These are phyloP conservation scores for Globisporangium abappressorium DNA, from an alignment of 352 stramenopile genomes.

Conservation along the genomic window DNA sequence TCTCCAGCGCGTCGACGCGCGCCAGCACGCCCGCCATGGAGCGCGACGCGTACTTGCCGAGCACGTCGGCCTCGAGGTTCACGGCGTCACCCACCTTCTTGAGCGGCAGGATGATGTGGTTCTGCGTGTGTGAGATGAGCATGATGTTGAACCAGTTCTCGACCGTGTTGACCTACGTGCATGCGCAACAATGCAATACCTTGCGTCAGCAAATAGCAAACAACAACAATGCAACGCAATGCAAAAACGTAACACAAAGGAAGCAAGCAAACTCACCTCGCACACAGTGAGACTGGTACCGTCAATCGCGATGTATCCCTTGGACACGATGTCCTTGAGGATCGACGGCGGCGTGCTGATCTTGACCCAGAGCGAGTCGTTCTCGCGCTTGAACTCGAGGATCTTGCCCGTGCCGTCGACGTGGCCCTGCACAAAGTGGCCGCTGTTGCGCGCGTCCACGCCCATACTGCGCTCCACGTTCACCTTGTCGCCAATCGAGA, in stretches of 20 bases:
- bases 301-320: conserved; percentile 98
- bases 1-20: conserved; percentile 60
- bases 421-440: conserved; percentile 99
- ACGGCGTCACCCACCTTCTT: conserved; percentile 88
- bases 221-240: not conserved
- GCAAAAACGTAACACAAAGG: too few species aligned
- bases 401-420: conserved; percentile 95
- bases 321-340: conserved; percentile 89
- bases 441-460: conserved; percentile 92
- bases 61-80: conserved; percentile 91
- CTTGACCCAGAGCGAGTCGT: conserved; percentile 96
- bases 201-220: conserved; percentile 6
- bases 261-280: conserved; percentile 39
- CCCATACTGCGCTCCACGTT: conserved; percentile 92
- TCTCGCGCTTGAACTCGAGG: conserved; percentile 84
- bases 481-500: conserved; percentile 90
- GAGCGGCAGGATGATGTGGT: conserved; percentile 94
- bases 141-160: conserved; percentile 98
- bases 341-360: conserved; percentile 80
- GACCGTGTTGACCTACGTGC: conserved; percentile 37
- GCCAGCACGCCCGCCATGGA: conserved; percentile 64
- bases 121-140: conserved; percentile 98
- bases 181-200: not conserved
- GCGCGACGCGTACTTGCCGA: conserved; percentile 90
- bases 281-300: conserved; percentile 97